phyloP scores from a whole-genome alignment of 305 asterid genomes.

The Fraxinus albicans region DNA sequence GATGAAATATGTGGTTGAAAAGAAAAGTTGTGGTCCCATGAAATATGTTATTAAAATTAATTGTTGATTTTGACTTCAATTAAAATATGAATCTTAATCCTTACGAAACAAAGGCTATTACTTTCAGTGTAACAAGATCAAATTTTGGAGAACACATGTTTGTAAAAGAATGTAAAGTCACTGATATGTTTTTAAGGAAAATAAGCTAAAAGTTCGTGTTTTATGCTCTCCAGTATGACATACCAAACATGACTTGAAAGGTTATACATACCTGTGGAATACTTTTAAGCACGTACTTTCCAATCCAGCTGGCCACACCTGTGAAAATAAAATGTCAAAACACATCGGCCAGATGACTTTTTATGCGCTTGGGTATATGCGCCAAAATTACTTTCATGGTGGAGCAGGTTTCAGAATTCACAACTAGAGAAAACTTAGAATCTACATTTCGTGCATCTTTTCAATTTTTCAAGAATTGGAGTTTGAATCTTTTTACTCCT shows the following conservation, averaged over 20 bases:
- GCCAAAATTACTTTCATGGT: background rate
- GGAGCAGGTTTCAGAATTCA: background rate
- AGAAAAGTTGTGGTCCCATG: too few relatives aligned
- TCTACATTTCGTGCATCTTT: background rate
- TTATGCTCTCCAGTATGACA: background rate
- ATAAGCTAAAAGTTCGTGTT: background rate
- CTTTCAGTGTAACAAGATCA: background rate
- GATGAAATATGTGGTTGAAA: too few relatives aligned
- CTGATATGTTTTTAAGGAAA: background rate
- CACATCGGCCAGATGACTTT: background rate
- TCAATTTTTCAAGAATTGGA: background rate
- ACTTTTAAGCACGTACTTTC: slow-evolving; percentile 55
- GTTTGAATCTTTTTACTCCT: background rate
- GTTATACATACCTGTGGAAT: slow-evolving; percentile 62
- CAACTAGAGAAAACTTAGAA: background rate
- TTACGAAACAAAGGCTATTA: background rate
- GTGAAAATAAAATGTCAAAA: slow-evolving; percentile 16
- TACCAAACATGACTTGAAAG: background rate
- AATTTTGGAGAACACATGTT: background rate
- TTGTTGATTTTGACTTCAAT: too few relatives aligned
- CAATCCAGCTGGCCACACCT: slow-evolving; percentile 53
- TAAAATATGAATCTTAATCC: too few relatives aligned
- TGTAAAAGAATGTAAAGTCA: background rate
- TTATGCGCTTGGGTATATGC: background rate
- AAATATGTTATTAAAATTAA: too few relatives aligned